These are phyloP conservation scores for Xylariaceae sp. DNA, from an alignment of 2,329 filamentous ascomycete genomes.

Conservation along the genomic window DNA sequence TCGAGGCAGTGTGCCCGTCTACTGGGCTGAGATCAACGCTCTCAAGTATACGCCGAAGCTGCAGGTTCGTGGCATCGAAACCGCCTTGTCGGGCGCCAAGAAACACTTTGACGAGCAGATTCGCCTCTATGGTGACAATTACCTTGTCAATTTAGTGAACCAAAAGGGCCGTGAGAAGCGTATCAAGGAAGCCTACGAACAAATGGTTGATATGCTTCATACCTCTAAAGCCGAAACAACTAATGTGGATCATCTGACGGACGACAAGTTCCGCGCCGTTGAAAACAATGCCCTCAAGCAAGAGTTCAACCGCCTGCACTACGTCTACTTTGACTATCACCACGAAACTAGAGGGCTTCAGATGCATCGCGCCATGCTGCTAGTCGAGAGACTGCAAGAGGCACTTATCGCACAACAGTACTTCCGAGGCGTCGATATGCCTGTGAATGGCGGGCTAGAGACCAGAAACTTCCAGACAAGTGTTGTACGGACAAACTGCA, in stretches of 20 bases:
- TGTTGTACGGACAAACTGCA: constrained; percentile 95
- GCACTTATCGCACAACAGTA: constrained; percentile 77
- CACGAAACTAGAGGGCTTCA: constrained; percentile 92
- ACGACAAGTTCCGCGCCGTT: constrained; percentile 77
- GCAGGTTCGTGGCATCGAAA: constrained; percentile 78
- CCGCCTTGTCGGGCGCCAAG: constrained; percentile 69
- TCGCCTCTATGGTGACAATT: constrained; percentile 88
- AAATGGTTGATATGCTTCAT: constrained; percentile 73
- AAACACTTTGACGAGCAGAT: constrained; percentile 95
- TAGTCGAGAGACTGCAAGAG: constrained; percentile 75
- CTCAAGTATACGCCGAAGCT: constrained; percentile 87
- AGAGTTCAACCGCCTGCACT: constrained; percentile 80
- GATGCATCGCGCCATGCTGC: constrained; percentile 84
- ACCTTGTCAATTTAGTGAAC: constrained; percentile 94
- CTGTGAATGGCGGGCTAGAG: constrained; percentile 71
- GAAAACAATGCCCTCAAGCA: constrained; percentile 55
- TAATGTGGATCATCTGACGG: constrained; percentile 59
- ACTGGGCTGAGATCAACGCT: constrained; percentile 94
- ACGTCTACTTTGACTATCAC: constrained; percentile 98
- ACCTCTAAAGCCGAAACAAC: constrained; percentile 61
- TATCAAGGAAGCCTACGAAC: constrained; percentile 91
- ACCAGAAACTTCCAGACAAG: constrained; percentile 76
- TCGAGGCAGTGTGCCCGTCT: constrained; percentile 89
- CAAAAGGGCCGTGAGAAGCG: constrained; percentile 85
- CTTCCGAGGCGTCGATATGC: constrained; percentile 86